Base-by-base conservation (phyloP, 23 red algal genomes). In the Agarophyton chilense region DNA sequence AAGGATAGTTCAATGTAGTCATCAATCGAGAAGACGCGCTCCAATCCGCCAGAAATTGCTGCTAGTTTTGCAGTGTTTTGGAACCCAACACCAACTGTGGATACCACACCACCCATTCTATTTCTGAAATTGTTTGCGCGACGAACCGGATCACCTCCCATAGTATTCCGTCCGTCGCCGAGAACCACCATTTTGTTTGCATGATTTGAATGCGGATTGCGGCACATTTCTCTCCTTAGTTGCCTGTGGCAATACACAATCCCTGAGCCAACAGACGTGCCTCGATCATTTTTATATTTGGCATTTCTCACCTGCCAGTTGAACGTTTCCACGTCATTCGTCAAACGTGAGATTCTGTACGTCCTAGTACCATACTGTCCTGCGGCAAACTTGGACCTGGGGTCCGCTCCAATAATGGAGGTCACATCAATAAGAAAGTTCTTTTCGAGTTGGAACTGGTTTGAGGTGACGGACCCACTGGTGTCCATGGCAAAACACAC, bases 401-500 rank as follows among this genome's bases (percentile, higher is more conserved):
- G 49, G 18, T 87, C 82, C 2, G 28, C 22, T 6, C 31, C 36
- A 53, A 87, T 1, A 22, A 87, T 65, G 11, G 82, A 2, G 6
- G 28, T 42, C 19, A 87, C 49, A 72, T 87, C 82, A 13, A 87
- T 36, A 2, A 87, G 16, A 44, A 87, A 87, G 38, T 72, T 32
- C 44, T 35, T 74, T 38, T 56, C 39, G 17, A 70, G 14, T 16
- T 9, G 0, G 22, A 87, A 87, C 18, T 54, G 40, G 4, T 72
- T 3, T 2, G 33, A 3, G 28, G 0, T 52, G 17, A 87, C 45
- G 4, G 82, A 87, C 4, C 61, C 82, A 49, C 82, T 72, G 1
- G 38, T 50, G 46, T 87, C 82, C 14, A 87, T 16, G 1, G 82
- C 82, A 46, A 87, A 87, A 42, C 82, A 87, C 8, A 87, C 18